These are phyloP conservation scores for Kodamaea nitidulidarum DNA, from an alignment of 805 yeast genomes.

Conservation along the genomic window DNA sequence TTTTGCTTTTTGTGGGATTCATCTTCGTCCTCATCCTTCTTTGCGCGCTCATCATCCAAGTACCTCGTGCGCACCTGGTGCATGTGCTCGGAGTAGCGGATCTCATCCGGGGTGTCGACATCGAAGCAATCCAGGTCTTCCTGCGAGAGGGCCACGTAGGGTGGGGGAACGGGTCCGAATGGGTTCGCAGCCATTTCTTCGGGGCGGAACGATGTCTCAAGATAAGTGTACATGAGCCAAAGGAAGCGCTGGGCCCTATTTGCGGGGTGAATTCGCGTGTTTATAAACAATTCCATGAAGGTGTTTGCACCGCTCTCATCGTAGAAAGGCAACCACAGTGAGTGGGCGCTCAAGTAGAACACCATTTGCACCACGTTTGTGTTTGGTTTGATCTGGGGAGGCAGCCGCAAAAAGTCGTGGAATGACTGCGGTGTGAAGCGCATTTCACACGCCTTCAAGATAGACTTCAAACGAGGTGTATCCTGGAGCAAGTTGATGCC, in stretches of 20 bases:
- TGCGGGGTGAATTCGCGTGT: slow-evolving; percentile 53
- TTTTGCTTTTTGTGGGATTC: slow-evolving; percentile 6
- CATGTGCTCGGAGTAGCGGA: slow-evolving; percentile 47
- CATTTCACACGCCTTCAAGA: slow-evolving; percentile 75
- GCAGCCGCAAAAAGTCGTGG: slow-evolving; percentile 41
- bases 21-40: slow-evolving; percentile 14
- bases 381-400: slow-evolving; percentile 43
- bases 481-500: slow-evolving; percentile 77
- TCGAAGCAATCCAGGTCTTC: slow-evolving; percentile 32
- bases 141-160: slow-evolving; percentile 25
- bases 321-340: slow-evolving; percentile 39
- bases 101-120: slow-evolving; percentile 46
- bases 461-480: slow-evolving; percentile 88
- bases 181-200: slow-evolving; percentile 54
- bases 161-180: slow-evolving; percentile 42
- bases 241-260: slow-evolving; percentile 70
- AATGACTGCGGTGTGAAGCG: slow-evolving; percentile 48
- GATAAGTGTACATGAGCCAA: slow-evolving; percentile 78
- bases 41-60: slow-evolving; percentile 36
- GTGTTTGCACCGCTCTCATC: slow-evolving; percentile 26
- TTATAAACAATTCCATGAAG: slow-evolving; percentile 72
- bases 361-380: slow-evolving; percentile 64
- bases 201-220: slow-evolving; percentile 64
- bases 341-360: slow-evolving; percentile 66
- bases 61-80: slow-evolving; percentile 37